phyloP scores from a whole-genome alignment of 2,329 filamentous ascomycete genomes.

The Paecilomyces formosus region DNA sequence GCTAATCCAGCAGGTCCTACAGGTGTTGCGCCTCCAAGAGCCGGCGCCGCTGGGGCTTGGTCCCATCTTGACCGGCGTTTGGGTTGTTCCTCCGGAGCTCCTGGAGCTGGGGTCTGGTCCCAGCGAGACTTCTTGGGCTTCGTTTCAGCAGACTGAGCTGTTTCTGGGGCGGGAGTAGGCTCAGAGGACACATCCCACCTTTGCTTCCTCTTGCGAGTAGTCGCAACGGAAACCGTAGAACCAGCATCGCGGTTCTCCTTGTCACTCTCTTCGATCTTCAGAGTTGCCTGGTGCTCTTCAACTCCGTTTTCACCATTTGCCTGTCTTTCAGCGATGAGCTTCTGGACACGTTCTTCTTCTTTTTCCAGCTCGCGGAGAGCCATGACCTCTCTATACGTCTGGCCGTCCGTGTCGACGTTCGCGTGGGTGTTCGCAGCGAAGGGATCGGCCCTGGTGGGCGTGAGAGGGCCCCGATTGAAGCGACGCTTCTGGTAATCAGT shows the following conservation, averaged over 20 bases:
- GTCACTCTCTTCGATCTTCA: slow-evolving; percentile 58
- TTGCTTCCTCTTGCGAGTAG: slow-evolving; percentile 79
- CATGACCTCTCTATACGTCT: slow-evolving; percentile 88
- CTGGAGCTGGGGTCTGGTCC: slow-evolving; percentile 69
- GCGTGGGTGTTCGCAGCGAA: slow-evolving; percentile 70
- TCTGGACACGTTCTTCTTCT: slow-evolving; percentile 81
- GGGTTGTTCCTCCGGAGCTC: slow-evolving; percentile 46
- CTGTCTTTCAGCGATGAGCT: slow-evolving; percentile 70
- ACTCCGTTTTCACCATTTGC: slow-evolving; percentile 53
- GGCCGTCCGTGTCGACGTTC: slow-evolving; percentile 60
- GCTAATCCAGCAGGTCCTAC: slow-evolving; percentile 66
- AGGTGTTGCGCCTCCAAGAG: slow-evolving; percentile 58
- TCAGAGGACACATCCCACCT: slow-evolving; percentile 80
- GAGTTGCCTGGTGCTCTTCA: slow-evolving; percentile 62
- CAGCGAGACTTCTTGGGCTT: slow-evolving; percentile 76
- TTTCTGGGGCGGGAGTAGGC: slow-evolving; percentile 42
- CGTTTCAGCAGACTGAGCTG: slow-evolving; percentile 45
- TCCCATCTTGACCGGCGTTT: slow-evolving; percentile 87
- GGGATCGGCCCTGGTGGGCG: slow-evolving; percentile 76
- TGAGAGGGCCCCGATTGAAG: slow-evolving; percentile 72
- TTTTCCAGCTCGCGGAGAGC: slow-evolving; percentile 80
- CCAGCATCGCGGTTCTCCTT: slow-evolving; percentile 68
- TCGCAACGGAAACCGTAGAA: slow-evolving; percentile 55
- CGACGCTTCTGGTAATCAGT: slow-evolving; percentile 96
- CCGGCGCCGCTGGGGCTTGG: slow-evolving; percentile 75